Evolutionary conservation across 2,329 filamentous ascomycete genomes (phyloP).

Genomic region (Pestalotiopsis sp.): DNA sequence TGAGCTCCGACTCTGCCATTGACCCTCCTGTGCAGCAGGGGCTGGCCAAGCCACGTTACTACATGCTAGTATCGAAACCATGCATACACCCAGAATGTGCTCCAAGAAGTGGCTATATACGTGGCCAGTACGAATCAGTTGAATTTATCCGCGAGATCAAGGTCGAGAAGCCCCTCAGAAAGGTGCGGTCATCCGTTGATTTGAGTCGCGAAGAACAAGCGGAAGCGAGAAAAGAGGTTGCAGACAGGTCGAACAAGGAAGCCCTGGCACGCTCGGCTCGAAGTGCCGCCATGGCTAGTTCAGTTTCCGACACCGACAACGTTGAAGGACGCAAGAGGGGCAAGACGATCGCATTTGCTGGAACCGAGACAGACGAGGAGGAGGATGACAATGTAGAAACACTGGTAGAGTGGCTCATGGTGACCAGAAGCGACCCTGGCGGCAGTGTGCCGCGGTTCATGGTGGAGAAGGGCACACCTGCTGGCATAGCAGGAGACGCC

Average conservation of each 20-base stretch:
- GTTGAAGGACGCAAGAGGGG: slow-evolving; percentile 37
- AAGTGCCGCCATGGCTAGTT: slow-evolving; percentile 25
- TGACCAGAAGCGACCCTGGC: slow-evolving; percentile 85
- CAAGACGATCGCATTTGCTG: slow-evolving; percentile 27
- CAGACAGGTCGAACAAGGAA: slow-evolving; percentile 39
- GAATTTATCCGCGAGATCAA: slow-evolving; percentile 88
- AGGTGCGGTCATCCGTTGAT: slow-evolving; percentile 48
- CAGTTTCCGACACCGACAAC: slow-evolving; percentile 23
- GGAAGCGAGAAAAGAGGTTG: slow-evolving; percentile 25
- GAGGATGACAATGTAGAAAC: slow-evolving; percentile 39
- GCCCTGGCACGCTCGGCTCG: slow-evolving; percentile 46
- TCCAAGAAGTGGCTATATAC: slow-evolving; percentile 72
- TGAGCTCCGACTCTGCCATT: slow-evolving; percentile 65
- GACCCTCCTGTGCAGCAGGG: slow-evolving; percentile 30
- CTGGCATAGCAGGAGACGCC: slow-evolving; percentile 77
- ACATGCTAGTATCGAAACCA: slow-evolving; percentile 86
- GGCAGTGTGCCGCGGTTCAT: slow-evolving; percentile 88
- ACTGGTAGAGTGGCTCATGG: slow-evolving; percentile 86
- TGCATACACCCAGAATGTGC: slow-evolving; percentile 76
- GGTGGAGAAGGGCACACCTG: slow-evolving; percentile 87
- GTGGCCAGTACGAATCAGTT: slow-evolving; percentile 87
- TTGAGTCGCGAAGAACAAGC: slow-evolving; percentile 36
- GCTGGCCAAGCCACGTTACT: slow-evolving; percentile 62
- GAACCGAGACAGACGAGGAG: slow-evolving; percentile 28
- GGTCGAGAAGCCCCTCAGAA: slow-evolving; percentile 46